phyloP scores from a whole-genome alignment of 2,329 filamentous ascomycete genomes.

The Ophiocordyceps polyrhachis-furcata region DNA sequence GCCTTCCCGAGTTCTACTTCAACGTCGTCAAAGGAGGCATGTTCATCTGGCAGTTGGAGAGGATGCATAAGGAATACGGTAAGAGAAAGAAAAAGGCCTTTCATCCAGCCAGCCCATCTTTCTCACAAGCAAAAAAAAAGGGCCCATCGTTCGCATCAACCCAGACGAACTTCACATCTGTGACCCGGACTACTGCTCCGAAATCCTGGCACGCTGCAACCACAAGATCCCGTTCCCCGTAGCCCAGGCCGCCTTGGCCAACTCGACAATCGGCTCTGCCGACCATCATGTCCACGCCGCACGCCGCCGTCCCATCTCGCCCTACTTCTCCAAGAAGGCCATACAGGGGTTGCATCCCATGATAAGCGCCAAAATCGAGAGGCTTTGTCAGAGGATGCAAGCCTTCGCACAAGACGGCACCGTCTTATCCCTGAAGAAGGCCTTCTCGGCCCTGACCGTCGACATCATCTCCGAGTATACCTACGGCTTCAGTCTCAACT shows the following conservation, averaged over 20 bases:
- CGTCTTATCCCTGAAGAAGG: not conserved
- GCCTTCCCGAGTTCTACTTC: constrained; percentile 7
- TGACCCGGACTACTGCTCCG: not conserved
- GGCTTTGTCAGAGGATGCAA: not conserved
- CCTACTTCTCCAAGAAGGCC: not conserved
- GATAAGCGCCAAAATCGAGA: not conserved
- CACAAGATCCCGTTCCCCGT: no score
- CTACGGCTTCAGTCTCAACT: not conserved
- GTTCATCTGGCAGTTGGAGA: constrained; percentile 6
- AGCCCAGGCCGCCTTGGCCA: no score
- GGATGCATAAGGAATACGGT: constrained; percentile 13
- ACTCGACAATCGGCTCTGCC: not conserved
- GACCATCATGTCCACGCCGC: not conserved
- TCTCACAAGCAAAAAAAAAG: no score
- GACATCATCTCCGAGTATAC: not conserved
- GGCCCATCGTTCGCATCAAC: not conserved
- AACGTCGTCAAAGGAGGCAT: constrained; percentile 5
- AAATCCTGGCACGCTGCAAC: not conserved
- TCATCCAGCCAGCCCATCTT: no score
- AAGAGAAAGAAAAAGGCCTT: not conserved
- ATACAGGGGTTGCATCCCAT: not conserved
- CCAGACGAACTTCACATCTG: not conserved
- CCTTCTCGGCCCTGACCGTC: not conserved
- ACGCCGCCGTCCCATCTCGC: not conserved
- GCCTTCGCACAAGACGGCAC: not conserved